phyloP scores from a whole-genome alignment of 106 monocot species.

The Posidonia australis region DNA sequence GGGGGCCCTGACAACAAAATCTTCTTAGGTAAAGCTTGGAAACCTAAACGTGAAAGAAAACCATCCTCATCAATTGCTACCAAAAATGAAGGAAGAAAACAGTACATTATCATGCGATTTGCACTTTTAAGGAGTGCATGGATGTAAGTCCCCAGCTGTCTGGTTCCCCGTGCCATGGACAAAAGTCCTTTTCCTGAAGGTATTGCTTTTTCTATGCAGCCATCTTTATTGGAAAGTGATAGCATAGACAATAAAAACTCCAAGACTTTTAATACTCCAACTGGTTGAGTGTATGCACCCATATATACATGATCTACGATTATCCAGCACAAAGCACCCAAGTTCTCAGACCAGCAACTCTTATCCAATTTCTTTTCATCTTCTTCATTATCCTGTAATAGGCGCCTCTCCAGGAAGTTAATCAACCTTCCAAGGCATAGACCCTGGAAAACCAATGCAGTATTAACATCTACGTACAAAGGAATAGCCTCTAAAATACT shows the following conservation, averaged over 20 bases:
- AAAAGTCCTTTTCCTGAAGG: slow-evolving; percentile 74
- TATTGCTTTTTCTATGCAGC: slow-evolving; percentile 68
- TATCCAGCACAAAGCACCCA: slow-evolving; percentile 76
- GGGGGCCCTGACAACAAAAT: too few species aligned
- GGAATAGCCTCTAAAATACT: slow-evolving; percentile 73
- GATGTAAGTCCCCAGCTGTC: slow-evolving; percentile 77
- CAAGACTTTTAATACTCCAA: slow-evolving; percentile 65
- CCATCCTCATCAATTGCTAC: too few species aligned
- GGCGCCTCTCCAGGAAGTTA: slow-evolving; percentile 84
- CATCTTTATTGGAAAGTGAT: slow-evolving; percentile 92
- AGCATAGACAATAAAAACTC: slow-evolving; percentile 95
- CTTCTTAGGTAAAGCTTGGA: too few species aligned
- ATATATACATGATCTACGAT: slow-evolving; percentile 94
- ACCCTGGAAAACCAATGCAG: slow-evolving; percentile 84
- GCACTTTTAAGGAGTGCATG: slow-evolving; percentile 87
- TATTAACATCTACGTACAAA: slow-evolving; percentile 59
- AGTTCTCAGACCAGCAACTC: slow-evolving; percentile 78
- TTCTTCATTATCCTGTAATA: slow-evolving; percentile 92
- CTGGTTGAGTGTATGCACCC: slow-evolving; percentile 74
- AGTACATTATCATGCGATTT: slow-evolving; percentile 95
- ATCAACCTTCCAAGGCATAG: slow-evolving; percentile 86
- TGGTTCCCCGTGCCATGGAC: slow-evolving; percentile 67
- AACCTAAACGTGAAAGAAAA: too few species aligned
- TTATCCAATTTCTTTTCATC: slow-evolving; percentile 82
- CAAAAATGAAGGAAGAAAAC: slow-evolving; percentile 81